Conservation (phyloP, 805 yeast genomes). For the Naumovozyma castellii region DNA sequence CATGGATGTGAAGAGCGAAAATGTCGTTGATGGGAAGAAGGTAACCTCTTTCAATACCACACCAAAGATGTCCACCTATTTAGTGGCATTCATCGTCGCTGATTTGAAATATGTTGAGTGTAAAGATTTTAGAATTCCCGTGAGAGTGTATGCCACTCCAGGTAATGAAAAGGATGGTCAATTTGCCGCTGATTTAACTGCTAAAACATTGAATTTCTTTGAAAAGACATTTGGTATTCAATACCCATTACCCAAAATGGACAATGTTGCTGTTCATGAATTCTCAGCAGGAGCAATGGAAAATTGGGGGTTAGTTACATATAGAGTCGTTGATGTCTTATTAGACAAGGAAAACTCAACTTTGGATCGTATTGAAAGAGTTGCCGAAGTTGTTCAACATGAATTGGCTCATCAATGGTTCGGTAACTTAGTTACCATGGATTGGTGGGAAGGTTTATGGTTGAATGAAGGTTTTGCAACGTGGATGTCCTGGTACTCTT, state of each 20-base stretch:
- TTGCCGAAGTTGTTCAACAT: constrained; percentile 75
- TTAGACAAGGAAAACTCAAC: constrained; percentile 29
- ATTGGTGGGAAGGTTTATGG: constrained; percentile 92
- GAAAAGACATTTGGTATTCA: constrained; percentile 57
- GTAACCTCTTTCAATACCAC: constrained; percentile 50
- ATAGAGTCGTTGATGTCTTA: constrained; percentile 49
- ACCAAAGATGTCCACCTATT: constrained; percentile 66
- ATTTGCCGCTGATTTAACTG: constrained; percentile 57
- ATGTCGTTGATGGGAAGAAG: constrained; percentile 30
- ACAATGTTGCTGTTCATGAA: constrained; percentile 63
- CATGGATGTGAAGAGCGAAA: constrained; percentile 45
- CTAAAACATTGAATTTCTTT: constrained; percentile 55
- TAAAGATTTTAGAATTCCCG: constrained; percentile 36
- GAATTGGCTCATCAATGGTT: constrained; percentile 91
- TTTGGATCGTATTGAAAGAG: constrained; percentile 45
- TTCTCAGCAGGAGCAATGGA: constrained; percentile 86
- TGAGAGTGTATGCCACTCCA: constrained; percentile 55
- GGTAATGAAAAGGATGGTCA: constrained; percentile 48
- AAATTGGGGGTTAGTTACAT: constrained; percentile 77
- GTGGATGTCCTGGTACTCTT: constrained; percentile 50
- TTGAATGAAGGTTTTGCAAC: constrained; percentile 87
- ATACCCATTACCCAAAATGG: constrained; percentile 76
- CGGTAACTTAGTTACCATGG: constrained; percentile 82
- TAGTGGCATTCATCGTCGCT: constrained; percentile 65
- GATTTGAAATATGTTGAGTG: constrained; percentile 55